Evolutionary conservation across 805 yeast genomes (phyloP).

Genomic region (Kluyveromyces wickerhamii): DNA sequence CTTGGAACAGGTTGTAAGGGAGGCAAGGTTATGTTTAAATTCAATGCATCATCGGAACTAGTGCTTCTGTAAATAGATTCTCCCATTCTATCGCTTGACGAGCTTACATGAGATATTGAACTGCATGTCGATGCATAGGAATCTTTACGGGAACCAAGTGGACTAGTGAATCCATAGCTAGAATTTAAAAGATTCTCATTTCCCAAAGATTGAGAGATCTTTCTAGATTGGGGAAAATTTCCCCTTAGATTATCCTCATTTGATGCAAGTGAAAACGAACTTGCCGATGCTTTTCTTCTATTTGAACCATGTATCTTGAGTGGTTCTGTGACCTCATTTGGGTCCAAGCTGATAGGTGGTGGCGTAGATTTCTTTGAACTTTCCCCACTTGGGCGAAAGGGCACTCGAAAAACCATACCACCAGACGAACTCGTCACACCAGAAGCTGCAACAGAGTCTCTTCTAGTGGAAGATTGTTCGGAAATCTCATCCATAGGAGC

Average conservation of each 20-base stretch:
- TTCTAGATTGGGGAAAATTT: conserved; percentile 11
- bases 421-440: conserved; percentile 26
- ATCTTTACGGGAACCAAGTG: conserved; percentile 31
- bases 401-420: conserved; percentile 48
- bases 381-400: conserved; percentile 41
- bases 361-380: conserved; percentile 34
- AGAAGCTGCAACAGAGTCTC: conserved; percentile 8
- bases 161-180: conserved; percentile 6
- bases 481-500: background rate
- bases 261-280: conserved; percentile 13
- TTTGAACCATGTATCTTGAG: background rate
- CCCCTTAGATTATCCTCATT: conserved; percentile 10
- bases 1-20: conserved; percentile 50
- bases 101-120: conserved; percentile 25
- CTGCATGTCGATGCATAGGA: conserved; percentile 32
- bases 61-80: conserved; percentile 21
- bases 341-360: conserved; percentile 22
- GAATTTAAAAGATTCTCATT: conserved; percentile 1
- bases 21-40: conserved; percentile 36
- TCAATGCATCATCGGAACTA: conserved; percentile 17
- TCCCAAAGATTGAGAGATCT: conserved; percentile 5
- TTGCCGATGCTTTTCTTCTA: background rate
- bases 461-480: background rate
- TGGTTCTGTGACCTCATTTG: conserved; percentile 1
- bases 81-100: conserved; percentile 27